A percentile compares a stretch with the other conserved stretches of the same genome.
phyloP scores from a whole-genome alignment of 306 rosid species.

The Vicia sativa region DNA sequence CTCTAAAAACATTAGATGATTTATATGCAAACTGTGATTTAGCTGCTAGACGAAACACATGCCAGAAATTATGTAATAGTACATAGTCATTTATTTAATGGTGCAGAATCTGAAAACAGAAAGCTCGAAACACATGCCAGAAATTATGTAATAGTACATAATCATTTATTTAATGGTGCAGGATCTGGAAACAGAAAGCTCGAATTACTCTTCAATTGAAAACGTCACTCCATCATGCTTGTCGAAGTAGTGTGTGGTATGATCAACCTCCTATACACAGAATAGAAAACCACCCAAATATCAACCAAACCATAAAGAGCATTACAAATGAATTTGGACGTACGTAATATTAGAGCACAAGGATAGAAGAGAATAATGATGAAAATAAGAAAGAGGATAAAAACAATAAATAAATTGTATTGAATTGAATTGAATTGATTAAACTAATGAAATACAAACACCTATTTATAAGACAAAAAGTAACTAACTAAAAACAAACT shows the following conservation, averaged over 20 bases:
- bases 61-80: neutral
- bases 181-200: constrained; percentile 1
- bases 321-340: constrained; percentile 28
- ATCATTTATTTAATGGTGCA: neutral
- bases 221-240: constrained; percentile 53
- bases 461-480: no score
- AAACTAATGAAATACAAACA: no score
- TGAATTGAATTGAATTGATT: no score
- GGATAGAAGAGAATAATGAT: no score
- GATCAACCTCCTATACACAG: constrained; percentile 65
- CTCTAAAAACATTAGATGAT: no score
- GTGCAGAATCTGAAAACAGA: neutral
- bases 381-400: no score
- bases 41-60: no score
- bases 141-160: neutral
- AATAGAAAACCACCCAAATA: neutral
- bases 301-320: constrained; percentile 10
- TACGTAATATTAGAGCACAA: no score
- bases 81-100: neutral
- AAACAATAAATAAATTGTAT: no score
- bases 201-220: constrained; percentile 52
- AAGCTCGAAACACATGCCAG: neutral
- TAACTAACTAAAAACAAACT: no score
- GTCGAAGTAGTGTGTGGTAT: constrained; percentile 58
- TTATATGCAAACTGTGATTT: no score